phyloP scores from a whole-genome alignment of 768 basidiomycete species.

The Kondoa malvinella region DNA sequence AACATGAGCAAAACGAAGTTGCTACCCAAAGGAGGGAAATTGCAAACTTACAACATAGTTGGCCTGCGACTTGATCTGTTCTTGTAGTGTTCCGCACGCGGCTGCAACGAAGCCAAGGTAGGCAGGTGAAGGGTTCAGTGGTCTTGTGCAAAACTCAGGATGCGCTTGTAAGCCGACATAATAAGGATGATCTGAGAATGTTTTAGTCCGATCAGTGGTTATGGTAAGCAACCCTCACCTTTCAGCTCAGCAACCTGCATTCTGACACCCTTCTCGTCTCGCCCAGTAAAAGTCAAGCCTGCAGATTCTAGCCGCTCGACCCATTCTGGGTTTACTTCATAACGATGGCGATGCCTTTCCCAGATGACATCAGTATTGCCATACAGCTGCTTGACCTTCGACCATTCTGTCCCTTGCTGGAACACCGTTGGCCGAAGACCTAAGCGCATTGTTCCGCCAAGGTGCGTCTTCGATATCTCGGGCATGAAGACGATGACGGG shows the following conservation, averaged over 20 bases:
- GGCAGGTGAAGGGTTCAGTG: slow-evolving; percentile 88
- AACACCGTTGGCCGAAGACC: slow-evolving; percentile 93
- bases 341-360: slow-evolving; percentile 91
- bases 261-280: slow-evolving; percentile 85
- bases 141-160: slow-evolving; percentile 95
- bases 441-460: slow-evolving; percentile 99
- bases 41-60: too few relatives aligned
- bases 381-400: slow-evolving; percentile 59
- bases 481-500: slow-evolving; percentile 94
- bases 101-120: slow-evolving; percentile 94
- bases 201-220: background rate
- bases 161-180: slow-evolving; percentile 90
- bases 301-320: slow-evolving; percentile 53
- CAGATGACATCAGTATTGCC: slow-evolving; percentile 65
- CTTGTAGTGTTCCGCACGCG: slow-evolving; percentile 48
- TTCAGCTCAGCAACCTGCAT: slow-evolving; percentile 89
- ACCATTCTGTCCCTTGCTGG: slow-evolving; percentile 54
- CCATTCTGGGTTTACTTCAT: slow-evolving; percentile 84
- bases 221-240: slow-evolving; percentile 37
- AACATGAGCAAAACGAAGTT: too few relatives aligned
- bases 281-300: slow-evolving; percentile 65
- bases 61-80: slow-evolving; percentile 54
- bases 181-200: slow-evolving; percentile 62
- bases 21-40: too few relatives aligned
- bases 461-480: slow-evolving; percentile 90